Evolutionary conservation across 345 rosid species (phyloP).

Genomic region (Litchi chinensis): DNA sequence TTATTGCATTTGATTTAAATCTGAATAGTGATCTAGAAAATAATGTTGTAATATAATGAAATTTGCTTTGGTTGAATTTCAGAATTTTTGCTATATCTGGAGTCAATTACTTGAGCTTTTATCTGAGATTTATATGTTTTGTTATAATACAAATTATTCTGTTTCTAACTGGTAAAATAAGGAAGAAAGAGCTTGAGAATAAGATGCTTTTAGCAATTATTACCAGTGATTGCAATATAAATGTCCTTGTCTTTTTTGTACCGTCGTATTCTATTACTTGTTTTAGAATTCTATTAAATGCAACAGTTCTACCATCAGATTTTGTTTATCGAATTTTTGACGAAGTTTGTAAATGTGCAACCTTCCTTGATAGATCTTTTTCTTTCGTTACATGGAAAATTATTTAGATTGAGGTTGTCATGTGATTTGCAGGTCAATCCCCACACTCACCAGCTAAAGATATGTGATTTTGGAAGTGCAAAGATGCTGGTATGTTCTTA

Average conservation of each 20-base stretch:
- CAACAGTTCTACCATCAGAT: not conserved
- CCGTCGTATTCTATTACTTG: not conserved
- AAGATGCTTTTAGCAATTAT: not conserved
- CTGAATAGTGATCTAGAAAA: not conserved
- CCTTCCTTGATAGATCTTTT: not conserved
- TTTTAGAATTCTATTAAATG: not conserved
- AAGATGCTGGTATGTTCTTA: slow-evolving; percentile 84
- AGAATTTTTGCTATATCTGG: not conserved
- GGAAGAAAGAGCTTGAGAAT: not conserved
- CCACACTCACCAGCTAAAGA: slow-evolving; percentile 81
- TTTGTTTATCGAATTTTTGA: not conserved
- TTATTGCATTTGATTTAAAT: slow-evolving; percentile 14
- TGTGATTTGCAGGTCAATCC: slow-evolving; percentile 77
- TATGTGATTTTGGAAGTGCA: slow-evolving; percentile 98
- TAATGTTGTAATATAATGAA: not conserved
- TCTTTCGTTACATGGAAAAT: not conserved
- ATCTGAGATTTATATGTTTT: not conserved
- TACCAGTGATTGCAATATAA: not conserved
- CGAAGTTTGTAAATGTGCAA: not conserved
- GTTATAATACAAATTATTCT: not conserved
- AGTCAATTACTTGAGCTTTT: not conserved
- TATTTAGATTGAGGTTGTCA: slow-evolving; percentile 17
- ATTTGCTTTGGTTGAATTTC: not conserved
- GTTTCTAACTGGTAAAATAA: not conserved
- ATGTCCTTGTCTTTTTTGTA: not conserved